Evolutionary conservation across 1,284 basidiomycete species (phyloP).

Genomic region (Ceratorhiza oryzae-sativae): DNA sequence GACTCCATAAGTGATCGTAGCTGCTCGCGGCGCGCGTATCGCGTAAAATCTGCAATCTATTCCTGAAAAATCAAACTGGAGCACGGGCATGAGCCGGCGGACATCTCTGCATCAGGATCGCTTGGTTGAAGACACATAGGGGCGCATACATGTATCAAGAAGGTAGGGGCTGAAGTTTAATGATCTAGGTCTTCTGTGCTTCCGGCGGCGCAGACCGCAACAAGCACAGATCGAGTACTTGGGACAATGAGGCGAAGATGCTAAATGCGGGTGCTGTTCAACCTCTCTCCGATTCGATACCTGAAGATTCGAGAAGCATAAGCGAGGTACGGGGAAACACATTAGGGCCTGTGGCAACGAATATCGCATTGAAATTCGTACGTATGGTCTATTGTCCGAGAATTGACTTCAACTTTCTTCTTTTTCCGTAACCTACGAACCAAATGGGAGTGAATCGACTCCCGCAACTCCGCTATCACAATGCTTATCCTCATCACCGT

Average conservation of each 20-base stretch:
- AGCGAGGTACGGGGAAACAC: not conserved
- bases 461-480: conserved; percentile 23
- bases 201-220: not conserved
- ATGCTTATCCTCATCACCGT: conserved; percentile 1
- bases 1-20: too few species aligned
- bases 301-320: not conserved
- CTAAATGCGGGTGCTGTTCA: not conserved
- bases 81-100: not conserved
- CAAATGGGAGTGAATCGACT: not conserved
- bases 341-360: not conserved
- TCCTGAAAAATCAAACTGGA: not conserved
- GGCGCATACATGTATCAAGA: not conserved
- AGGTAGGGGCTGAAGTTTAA: not conserved
- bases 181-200: not conserved
- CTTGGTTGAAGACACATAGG: not conserved
- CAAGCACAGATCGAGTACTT: too few species aligned
- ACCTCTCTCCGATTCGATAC: not conserved
- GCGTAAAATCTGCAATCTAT: not conserved
- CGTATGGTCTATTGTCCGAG: not conserved
- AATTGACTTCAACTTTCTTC: not conserved
- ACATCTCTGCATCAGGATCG: not conserved
- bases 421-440: not conserved
- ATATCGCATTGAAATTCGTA: not conserved
- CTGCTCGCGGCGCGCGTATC: not conserved
- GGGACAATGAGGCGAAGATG: not conserved